Percentiles rank a stretch among this genome's conserved stretches.
These are phyloP conservation scores for Metschnikowia noctiluminum DNA, from an alignment of 805 yeast species.

Conservation along the genomic window DNA sequence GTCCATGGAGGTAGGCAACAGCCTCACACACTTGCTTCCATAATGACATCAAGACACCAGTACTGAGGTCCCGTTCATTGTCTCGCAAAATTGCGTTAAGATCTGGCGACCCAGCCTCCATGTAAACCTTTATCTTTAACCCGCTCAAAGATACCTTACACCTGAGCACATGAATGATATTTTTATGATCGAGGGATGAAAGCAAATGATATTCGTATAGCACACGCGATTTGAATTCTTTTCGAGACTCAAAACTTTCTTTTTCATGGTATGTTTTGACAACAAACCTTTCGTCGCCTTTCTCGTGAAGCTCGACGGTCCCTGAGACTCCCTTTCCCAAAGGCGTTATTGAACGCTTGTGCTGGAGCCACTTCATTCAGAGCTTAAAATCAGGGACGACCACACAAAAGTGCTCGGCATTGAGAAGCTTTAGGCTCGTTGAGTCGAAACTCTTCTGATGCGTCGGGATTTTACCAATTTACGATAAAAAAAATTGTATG, in stretches of 20 bases:
- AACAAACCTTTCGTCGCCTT: constrained; percentile 27
- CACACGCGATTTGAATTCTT: constrained; percentile 39
- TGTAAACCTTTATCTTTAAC: constrained; percentile 22
- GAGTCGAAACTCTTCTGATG: too few species aligned
- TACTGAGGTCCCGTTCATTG: not conserved
- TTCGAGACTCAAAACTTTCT: constrained; percentile 38
- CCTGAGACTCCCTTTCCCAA: constrained; percentile 37
- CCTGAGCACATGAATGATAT: constrained; percentile 35
- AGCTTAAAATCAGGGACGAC: too few species aligned
- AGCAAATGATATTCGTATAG: constrained; percentile 36
- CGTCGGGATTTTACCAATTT: too few species aligned
- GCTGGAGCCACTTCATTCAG: too few species aligned
- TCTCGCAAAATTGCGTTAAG: constrained; percentile 5
- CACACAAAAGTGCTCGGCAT: too few species aligned
- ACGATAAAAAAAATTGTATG: too few species aligned
- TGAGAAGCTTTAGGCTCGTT: too few species aligned
- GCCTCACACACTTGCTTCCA: constrained; percentile 43
- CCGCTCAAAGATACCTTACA: constrained; percentile 24
- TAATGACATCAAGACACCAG: constrained; percentile 20
- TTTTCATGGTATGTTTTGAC: constrained; percentile 42
- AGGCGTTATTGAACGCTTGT: not conserved
- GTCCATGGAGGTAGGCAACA: constrained; percentile 35
- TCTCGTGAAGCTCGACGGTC: constrained; percentile 26
- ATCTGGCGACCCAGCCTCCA: constrained; percentile 33
- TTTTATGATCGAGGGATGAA: constrained; percentile 23